Evolutionary conservation across 1,284 basidiomycete genomes (phyloP), one percentile per base, ranked within the genome.

Genomic region (Cutaneotrichosporon cutaneum): DNA sequence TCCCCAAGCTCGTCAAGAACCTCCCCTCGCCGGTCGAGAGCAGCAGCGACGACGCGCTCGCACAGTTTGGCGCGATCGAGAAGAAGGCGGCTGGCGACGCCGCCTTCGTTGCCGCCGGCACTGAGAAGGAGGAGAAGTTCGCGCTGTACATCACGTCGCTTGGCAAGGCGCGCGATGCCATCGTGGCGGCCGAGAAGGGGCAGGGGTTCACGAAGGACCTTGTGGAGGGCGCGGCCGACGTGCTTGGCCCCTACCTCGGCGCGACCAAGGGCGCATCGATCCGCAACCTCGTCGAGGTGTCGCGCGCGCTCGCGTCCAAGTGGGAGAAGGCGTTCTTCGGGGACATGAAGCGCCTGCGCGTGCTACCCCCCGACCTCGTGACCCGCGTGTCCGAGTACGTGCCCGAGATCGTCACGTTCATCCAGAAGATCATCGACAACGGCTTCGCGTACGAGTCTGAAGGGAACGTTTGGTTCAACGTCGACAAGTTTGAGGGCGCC

Each of bases 301-400:
- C 90, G 70, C 88, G 92, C 54, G 83, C 86, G 22, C 84, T 96
- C 5, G 89, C 96, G 1, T 85, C 90, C 10, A 88, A 88, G 76
- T 98, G 94, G 94, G 96, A 99, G 80, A 82, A 81, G 32, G 85
- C 86, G 58, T 99, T 92, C 82, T 95, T 97, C 82, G 83, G 88
- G 50, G 94, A 98, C 75, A 99, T 99, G 96, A 82, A 83, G 33
- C 87, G 88, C 16, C 84, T 99, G 30, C 86, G 86, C 65, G 90
- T 99, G 56, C 87, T 90, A 61, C 86, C 88, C 35, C 94, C 96
- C 18, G 92, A 94, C 76, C 92, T 87, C 1, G 81, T 98, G 59
- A 99, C 96, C 3, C 88, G 96, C 44, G 96, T 99, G 16, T 95
- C 93, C 18, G 96, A 99, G 79, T 99, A 94, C 79, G 89, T 99